These are phyloP conservation scores for Zymoseptoria tritici DNA, from an alignment of 2,329 filamentous ascomycete species.

Conservation along the genomic window DNA sequence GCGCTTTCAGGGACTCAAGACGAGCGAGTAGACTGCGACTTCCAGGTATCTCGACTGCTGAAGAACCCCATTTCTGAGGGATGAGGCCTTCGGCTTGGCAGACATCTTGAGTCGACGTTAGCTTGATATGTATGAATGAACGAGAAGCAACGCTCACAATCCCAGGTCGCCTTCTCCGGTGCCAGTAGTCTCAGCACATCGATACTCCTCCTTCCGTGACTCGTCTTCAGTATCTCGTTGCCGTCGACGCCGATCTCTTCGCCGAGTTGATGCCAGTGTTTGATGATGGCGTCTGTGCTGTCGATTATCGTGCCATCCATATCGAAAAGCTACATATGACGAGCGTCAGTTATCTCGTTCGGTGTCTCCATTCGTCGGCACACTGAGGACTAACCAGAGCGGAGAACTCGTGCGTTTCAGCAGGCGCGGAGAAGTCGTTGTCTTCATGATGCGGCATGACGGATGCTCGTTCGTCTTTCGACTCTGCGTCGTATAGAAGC, in stretches of 20 bases:
- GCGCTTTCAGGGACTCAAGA: slow-evolving; percentile 41
- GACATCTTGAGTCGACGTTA: slow-evolving; percentile 53
- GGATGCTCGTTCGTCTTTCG: neutral
- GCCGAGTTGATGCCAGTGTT: slow-evolving; percentile 72
- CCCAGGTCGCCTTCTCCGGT: slow-evolving; percentile 82
- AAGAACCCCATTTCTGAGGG: slow-evolving; percentile 65
- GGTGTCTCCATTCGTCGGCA: neutral
- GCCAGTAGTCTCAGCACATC: slow-evolving; percentile 74
- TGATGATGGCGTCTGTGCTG: slow-evolving; percentile 67
- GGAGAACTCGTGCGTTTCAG: slow-evolving; percentile 35
- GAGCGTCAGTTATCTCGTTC: neutral
- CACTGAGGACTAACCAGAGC: slow-evolving; percentile 31
- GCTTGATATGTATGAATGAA: neutral
- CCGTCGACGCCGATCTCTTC: slow-evolving; percentile 77
- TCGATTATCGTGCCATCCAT: slow-evolving; percentile 83
- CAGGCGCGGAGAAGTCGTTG: slow-evolving; percentile 35
- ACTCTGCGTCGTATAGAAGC: neutral
- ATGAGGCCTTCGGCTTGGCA: slow-evolving; percentile 69
- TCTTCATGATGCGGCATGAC: slow-evolving; percentile 23
- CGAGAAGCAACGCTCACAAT: slow-evolving; percentile 41
- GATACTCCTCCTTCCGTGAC: slow-evolving; percentile 83
- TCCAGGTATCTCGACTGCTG: slow-evolving; percentile 81
- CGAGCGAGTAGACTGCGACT: slow-evolving; percentile 46
- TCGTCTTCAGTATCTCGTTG: slow-evolving; percentile 73
- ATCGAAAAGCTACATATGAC: slow-evolving; percentile 49